These are phyloP conservation scores for Pascua sp. DNA, from an alignment of 1,284 basidiomycete species.

Conservation along the genomic window DNA sequence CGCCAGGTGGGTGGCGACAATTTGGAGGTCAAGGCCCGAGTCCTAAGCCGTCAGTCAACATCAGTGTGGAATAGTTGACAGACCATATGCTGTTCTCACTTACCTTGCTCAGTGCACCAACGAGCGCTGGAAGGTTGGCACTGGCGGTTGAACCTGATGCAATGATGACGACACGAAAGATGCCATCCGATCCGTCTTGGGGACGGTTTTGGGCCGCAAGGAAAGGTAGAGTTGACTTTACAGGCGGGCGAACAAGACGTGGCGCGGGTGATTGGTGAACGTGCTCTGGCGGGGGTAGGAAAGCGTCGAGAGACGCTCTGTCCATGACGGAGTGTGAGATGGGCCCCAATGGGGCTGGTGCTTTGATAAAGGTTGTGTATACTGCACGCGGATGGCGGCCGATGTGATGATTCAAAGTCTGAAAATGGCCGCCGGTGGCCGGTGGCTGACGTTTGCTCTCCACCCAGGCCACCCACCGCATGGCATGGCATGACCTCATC, in stretches of 20 bases:
- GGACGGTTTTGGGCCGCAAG: constrained; percentile 27
- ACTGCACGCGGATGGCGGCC: too few relatives aligned
- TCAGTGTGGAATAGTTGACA: not conserved
- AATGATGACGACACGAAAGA: constrained; percentile 70
- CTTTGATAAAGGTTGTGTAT: too few relatives aligned
- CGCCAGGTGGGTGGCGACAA: constrained; percentile 73
- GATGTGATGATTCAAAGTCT: too few relatives aligned
- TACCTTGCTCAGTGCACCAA: constrained; percentile 68
- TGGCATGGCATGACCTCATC: too few relatives aligned
- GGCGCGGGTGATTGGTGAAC: too few relatives aligned
- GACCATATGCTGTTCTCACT: constrained; percentile 25
- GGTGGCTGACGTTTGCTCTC: too few relatives aligned
- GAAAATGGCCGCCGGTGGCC: too few relatives aligned
- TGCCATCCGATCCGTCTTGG: constrained; percentile 25
- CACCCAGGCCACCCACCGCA: too few relatives aligned
- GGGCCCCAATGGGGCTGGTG: too few relatives aligned
- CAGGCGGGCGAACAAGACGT: not conserved
- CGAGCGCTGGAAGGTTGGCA: constrained; percentile 85
- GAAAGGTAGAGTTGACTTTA: constrained; percentile 23
- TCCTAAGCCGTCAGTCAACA: constrained; percentile 54
- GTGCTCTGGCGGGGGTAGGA: too few relatives aligned
- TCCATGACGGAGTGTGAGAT: too few relatives aligned
- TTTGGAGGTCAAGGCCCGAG: constrained; percentile 69
- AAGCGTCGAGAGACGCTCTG: too few relatives aligned
- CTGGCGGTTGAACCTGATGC: constrained; percentile 90